Evolutionary conservation across 2,329 filamentous ascomycete genomes (phyloP).

Genomic region (Septoria linicola): DNA sequence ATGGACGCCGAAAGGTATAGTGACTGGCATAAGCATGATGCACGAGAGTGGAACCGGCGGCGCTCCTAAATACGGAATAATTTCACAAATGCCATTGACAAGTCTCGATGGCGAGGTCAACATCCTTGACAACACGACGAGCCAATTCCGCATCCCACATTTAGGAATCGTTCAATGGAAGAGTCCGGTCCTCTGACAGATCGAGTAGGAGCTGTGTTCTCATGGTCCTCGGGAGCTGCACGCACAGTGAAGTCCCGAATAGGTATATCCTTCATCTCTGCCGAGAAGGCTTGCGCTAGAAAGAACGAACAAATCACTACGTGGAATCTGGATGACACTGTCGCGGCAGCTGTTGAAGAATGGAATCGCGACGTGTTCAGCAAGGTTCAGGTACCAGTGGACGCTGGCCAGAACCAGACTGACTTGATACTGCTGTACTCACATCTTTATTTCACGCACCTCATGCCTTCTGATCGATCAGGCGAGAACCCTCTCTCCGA

Average conservation of each 20-base stretch:
- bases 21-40: constrained; percentile 48
- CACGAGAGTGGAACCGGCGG: constrained; percentile 68
- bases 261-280: constrained; percentile 67
- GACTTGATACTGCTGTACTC: constrained; percentile 65
- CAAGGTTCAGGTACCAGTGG: constrained; percentile 60
- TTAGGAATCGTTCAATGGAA: constrained; percentile 36
- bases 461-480: constrained; percentile 68
- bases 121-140: constrained; percentile 42
- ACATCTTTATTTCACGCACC: constrained; percentile 67
- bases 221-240: constrained; percentile 43
- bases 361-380: constrained; percentile 65
- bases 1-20: constrained; percentile 38
- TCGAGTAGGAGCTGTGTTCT: constrained; percentile 54
- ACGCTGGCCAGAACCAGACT: constrained; percentile 49
- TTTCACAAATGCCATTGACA: constrained; percentile 52
- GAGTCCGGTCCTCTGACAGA: constrained; percentile 40
- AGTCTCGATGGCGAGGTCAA: constrained; percentile 44
- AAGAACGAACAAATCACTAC: constrained; percentile 57
- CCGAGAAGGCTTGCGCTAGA: constrained; percentile 58
- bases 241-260: constrained; percentile 53
- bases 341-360: constrained; percentile 45
- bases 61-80: constrained; percentile 67
- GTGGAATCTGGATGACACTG: constrained; percentile 32
- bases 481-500: constrained; percentile 68
- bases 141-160: constrained; percentile 40